Evolutionary conservation across 2,329 filamentous ascomycete species (phyloP), one percentile per base, ranked within the genome.

Genomic region (Karstenula rhodostoma): DNA sequence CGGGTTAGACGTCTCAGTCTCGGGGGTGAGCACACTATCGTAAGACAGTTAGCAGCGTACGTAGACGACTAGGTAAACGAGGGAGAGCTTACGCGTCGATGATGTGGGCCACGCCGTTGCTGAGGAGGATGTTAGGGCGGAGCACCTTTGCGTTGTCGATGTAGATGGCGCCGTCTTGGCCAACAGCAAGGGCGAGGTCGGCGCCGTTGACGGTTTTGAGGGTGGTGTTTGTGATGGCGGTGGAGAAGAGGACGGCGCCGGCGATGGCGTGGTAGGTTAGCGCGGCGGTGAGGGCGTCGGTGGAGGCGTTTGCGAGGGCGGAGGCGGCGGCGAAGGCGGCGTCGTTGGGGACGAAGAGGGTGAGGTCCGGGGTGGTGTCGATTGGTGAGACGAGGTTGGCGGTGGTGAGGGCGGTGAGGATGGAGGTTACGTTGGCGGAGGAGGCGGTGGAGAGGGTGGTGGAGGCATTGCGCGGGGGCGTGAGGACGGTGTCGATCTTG

Each of bases 401-500:
- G 17, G 44, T 23, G 2, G 23, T 43, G n/a, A 47, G 42, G 15
- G 54, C 54, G n/a, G 33, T 33, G 10, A 56, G 13, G 4, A 44
- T 33, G 15, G 54, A 44, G 17, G 13, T 48, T 6, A 56, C 13
- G 23, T 29, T 33, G 9, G 48, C 53, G 32, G 40, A n/a, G 15
- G 44, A 23, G 22, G 42, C 15, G 12, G 19, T n/a, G 7, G 44
- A 29, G 3, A 49, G 33, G 6, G 54, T 49, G 5, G 15, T 29
- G 44, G 44, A 58, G 9, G 50, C 46, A 17, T 42, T 51, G 22
- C 15, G 27, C 17, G 56, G 46, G 7, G 52, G 17, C 10, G 35
- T 32, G 19, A 58, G 29, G 4, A 58, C 56, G 37, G 32, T 13
- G 56, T 58, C 49, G 48, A 58, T 53, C n/a, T 52, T 58, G 42